Percentiles rank a stretch among this genome's conserved stretches.
These are phyloP conservation scores for Trichoderma lentiforme DNA, from an alignment of 2,329 filamentous ascomycete genomes.

Conservation along the genomic window DNA sequence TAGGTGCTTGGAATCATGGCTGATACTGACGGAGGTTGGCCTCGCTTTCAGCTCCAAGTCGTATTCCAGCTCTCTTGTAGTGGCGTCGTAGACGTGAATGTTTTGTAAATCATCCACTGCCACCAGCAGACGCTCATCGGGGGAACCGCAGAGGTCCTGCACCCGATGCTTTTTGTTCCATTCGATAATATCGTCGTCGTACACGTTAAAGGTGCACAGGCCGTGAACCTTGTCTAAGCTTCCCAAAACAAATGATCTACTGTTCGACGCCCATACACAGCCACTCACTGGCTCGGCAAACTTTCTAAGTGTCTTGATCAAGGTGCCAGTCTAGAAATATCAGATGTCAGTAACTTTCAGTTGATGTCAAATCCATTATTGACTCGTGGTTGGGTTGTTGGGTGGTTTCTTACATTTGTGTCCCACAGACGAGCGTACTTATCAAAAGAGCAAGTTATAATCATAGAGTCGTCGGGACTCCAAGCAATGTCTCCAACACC, in stretches of 20 bases:
- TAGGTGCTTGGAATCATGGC: slow-evolving; percentile 73
- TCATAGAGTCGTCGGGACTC: slow-evolving; percentile 85
- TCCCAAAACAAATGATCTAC: slow-evolving; percentile 73
- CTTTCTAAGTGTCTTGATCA: slow-evolving; percentile 61
- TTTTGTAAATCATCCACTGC: slow-evolving; percentile 68
- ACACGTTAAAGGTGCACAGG: slow-evolving; percentile 67
- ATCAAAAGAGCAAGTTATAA: slow-evolving; percentile 81
- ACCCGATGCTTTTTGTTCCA: slow-evolving; percentile 73
- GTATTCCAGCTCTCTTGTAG: slow-evolving; percentile 70
- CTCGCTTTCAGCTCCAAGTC: slow-evolving; percentile 63
- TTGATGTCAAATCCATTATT: not conserved
- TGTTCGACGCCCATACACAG: slow-evolving; percentile 84
- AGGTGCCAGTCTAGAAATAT: slow-evolving; percentile 53
- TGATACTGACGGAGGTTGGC: slow-evolving; percentile 77
- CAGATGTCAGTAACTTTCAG: not conserved
- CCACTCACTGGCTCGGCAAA: slow-evolving; percentile 84
- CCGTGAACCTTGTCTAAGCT: slow-evolving; percentile 66
- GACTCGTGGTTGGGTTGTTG: slow-evolving; percentile 7
- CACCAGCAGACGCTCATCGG: slow-evolving; percentile 75
- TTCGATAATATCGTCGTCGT: slow-evolving; percentile 59
- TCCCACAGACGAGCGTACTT: slow-evolving; percentile 74
- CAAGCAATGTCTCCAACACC: slow-evolving; percentile 79
- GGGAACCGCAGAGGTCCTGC: slow-evolving; percentile 79
- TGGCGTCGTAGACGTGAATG: slow-evolving; percentile 79
- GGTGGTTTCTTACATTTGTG: slow-evolving; percentile 50